phyloP scores from a whole-genome alignment of 2,329 filamentous ascomycete genomes.

The Lasiodiplodia theobromae region DNA sequence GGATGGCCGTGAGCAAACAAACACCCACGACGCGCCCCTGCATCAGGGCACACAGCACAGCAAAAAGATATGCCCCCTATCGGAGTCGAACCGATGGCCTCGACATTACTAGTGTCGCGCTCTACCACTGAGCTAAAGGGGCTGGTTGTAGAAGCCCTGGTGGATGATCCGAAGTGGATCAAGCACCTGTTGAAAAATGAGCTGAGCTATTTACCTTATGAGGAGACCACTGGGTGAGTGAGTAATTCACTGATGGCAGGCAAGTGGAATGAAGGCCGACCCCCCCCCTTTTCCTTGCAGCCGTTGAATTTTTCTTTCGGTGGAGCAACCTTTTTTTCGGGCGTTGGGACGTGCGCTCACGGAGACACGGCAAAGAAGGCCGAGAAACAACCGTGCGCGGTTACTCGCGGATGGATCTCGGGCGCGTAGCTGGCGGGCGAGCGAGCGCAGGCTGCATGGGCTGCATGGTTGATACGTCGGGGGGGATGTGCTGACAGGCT shows the following conservation, averaged over 20 bases:
- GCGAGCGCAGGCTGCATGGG: neutral
- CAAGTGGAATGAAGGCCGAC: neutral
- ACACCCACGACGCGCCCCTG: neutral
- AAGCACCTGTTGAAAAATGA: neutral
- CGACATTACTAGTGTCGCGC: conserved; percentile 31
- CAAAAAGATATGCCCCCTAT: conserved; percentile 28
- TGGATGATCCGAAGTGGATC: neutral
- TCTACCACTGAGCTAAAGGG: conserved; percentile 31
- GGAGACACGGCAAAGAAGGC: neutral
- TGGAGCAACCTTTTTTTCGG: neutral
- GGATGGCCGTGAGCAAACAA: neutral
- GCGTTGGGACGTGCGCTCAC: neutral
- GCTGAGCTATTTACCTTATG: neutral
- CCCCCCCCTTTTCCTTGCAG: neutral
- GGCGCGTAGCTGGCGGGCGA: neutral
- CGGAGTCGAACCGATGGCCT: conserved; percentile 31
- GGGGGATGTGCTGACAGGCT: neutral
- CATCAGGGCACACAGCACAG: neutral
- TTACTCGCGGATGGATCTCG: neutral
- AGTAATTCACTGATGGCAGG: neutral
- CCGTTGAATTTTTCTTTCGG: neutral
- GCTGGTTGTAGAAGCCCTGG: neutral
- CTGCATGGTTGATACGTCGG: neutral
- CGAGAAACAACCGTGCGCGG: neutral
- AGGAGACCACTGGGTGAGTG: neutral